Base-by-base conservation (phyloP, 1,139 yeast species). In the Insectozyma bohioensis region DNA sequence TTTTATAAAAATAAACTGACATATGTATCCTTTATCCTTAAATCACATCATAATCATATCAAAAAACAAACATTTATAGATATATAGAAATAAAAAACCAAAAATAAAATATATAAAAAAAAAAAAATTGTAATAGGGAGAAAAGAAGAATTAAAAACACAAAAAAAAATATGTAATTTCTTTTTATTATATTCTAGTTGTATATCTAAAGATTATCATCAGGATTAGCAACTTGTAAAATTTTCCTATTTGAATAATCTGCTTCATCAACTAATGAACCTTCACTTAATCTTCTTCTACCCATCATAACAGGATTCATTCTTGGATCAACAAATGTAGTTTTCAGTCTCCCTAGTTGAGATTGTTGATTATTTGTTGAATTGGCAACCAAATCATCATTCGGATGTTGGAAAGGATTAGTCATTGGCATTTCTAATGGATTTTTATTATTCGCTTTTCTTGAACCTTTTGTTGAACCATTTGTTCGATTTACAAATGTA, bases 211-310 rank as follows among this genome's bases (percentile, higher is more conserved):
- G n/a, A n/a, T n/a, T n/a, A n/a, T n/a, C n/a, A 51, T 80, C 87
- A 7, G 90, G 88, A 50, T 83, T 84, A 27, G 88, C 83, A 16
- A 84, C 90, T 41, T 81, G 78, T 36, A 84, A 63, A 20, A 82
- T 77, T 57, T 83, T 82, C 46, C 88, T 68, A 3, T 24, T 20
- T 30, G 83, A 72, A 58, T 83, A 83, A 54, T 84, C 92, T 9
- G 85, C 75, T 43, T 83, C 88, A 53, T 84, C 94, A 10, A 87
- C 90, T 41, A 84, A 66, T 15, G 85, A 75, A 10, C 88, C 90
- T 50, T 82, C 88, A 39, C 83, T 74, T 37, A 83, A 62, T 42
- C 94, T 68, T 41, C 87, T 74, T 54, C 85, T 78, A 16, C 86
- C 87, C 58, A 83, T 66, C 80, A 82, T 76, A 29, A 75, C 67